A percentile compares a stretch with the other conserved stretches of the same genome.
phyloP scores from a whole-genome alignment of 345 rosid genomes.

The Camelina hispida region DNA sequence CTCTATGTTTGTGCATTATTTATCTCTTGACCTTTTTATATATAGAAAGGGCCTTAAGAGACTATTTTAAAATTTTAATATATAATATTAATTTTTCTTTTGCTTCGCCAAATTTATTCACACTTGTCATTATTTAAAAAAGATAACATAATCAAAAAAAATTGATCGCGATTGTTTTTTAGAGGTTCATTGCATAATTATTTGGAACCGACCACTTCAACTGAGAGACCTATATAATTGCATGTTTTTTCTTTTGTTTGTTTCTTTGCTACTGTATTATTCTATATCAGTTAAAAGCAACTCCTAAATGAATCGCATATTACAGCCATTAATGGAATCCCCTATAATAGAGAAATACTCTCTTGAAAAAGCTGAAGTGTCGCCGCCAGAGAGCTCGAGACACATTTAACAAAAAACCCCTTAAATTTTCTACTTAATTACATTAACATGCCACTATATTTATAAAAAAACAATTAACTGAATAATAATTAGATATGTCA shows the following conservation, averaged over 20 bases:
- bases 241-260: not conserved
- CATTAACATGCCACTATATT: too few relatives aligned
- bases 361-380: too few relatives aligned
- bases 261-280: too few relatives aligned
- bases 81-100: not conserved
- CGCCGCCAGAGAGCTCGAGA: too few relatives aligned
- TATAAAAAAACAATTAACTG: too few relatives aligned
- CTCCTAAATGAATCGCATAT: not conserved
- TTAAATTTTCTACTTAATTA: too few relatives aligned
- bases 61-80: not conserved
- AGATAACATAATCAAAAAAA: not conserved
- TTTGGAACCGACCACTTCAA: not conserved
- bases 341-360: too few relatives aligned
- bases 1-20: slow-evolving; percentile 29
- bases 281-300: not conserved
- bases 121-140: not conserved
- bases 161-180: not conserved
- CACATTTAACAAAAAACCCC: too few relatives aligned
- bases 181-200: not conserved
- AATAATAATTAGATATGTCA: too few relatives aligned
- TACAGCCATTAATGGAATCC: not conserved
- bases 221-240: not conserved
- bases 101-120: not conserved
- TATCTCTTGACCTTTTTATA: slow-evolving; percentile 6
- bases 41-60: not conserved